These are phyloP conservation scores for Podaxis carcinomalis DNA, from an alignment of 768 basidiomycete species.

Conservation along the genomic window DNA sequence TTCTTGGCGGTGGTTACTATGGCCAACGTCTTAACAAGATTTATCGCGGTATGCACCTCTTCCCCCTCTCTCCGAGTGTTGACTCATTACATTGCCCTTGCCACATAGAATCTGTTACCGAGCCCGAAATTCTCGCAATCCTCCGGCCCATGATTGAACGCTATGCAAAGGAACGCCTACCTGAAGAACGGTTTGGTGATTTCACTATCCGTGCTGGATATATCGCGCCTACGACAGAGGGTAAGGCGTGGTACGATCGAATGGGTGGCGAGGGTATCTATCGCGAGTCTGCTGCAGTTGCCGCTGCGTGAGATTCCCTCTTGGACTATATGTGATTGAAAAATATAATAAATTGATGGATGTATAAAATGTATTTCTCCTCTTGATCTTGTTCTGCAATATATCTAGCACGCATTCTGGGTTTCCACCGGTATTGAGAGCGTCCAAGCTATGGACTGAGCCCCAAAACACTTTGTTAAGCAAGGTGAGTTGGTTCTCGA, in stretches of 20 bases:
- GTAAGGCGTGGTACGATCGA: conserved; percentile 82
- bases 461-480: too few species aligned
- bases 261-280: conserved; percentile 76
- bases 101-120: conserved; percentile 71
- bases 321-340: background rate
- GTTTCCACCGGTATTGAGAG: too few species aligned
- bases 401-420: too few species aligned
- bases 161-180: conserved; percentile 81
- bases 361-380: background rate
- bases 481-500: too few species aligned
- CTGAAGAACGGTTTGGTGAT: conserved; percentile 94
- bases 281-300: conserved; percentile 22
- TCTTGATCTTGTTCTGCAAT: background rate
- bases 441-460: too few species aligned
- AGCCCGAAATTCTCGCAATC: conserved; percentile 88
- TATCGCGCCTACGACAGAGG: conserved; percentile 79
- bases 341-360: background rate
- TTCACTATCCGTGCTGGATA: conserved; percentile 91
- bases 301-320: background rate
- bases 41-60: conserved; percentile 59
- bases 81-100: background rate
- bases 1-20: conserved; percentile 93
- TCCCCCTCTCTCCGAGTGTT: background rate
- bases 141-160: conserved; percentile 91
- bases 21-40: conserved; percentile 97